Evolutionary conservation across 805 yeast species (phyloP), one percentile per base, ranked within the genome.

Genomic region (Kluyveromyces wickerhamii): DNA sequence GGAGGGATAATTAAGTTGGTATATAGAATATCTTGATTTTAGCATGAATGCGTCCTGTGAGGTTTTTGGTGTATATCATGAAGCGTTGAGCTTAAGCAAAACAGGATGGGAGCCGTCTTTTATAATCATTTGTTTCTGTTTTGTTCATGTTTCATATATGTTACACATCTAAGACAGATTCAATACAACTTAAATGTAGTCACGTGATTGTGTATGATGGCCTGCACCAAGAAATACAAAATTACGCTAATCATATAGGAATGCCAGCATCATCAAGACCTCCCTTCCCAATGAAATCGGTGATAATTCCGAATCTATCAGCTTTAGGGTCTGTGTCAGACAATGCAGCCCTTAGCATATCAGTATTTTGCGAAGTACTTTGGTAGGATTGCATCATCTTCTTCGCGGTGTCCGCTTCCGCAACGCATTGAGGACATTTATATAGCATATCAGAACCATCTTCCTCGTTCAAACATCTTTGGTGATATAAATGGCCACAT

Each of bases 241-340:
- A 7, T 35, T 23, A 19, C 19, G 35, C 44, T 35, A 38, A 22
- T 8, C 35, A 29, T 29, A 38, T 35, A 21, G 40, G 43, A 6
- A 5, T 10, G 7, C 15, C 33, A 8, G 45, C 24, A 40, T 57
- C 57, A 32, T 79, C 85, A 74, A 88, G 71, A 0, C 81, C 89
- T 2, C 98, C 98, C 38, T 87, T 72, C 2, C 96, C 95, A 29
- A 88, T 71, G 54, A 79, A 88, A 36, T 85, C 94, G 39, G 80
- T 71, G 34, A 89, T 71, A 3, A 79, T 78, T 49, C 76, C 79
- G 55, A 88, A 79, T 43, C 83, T 71, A 45, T 81, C 84, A 4
- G 59, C 68, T 25, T 68, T 59, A 2, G 61, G 62, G 3, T 54
- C 60, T n/a, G 63, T 48, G 26, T 67, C 74, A 16, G 62, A 49